phyloP scores from a whole-genome alignment of 352 stramenopile genomes.

The Phytophthora pisi region DNA sequence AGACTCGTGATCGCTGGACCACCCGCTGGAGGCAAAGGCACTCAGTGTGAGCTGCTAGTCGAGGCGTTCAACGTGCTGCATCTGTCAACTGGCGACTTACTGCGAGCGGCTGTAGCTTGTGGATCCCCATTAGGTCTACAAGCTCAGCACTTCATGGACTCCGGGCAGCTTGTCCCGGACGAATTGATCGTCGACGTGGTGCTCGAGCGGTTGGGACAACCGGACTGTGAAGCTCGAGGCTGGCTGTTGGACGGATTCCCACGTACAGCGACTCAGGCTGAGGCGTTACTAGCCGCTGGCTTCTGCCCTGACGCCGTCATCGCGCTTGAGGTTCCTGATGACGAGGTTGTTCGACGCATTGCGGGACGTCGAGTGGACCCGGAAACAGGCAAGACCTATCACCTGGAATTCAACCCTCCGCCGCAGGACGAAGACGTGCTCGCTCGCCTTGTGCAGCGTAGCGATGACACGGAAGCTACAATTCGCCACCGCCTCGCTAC shows the following conservation, averaged over 20 bases:
- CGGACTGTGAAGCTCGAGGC: slow-evolving; percentile 82
- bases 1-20: slow-evolving; percentile 90
- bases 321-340: slow-evolving; percentile 94
- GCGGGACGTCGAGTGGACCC: slow-evolving; percentile 96
- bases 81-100: slow-evolving; percentile 92
- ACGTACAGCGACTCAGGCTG: slow-evolving; percentile 86
- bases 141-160: slow-evolving; percentile 92
- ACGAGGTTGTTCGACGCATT: slow-evolving; percentile 95
- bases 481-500: slow-evolving; percentile 88
- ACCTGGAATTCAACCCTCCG: slow-evolving; percentile 97
- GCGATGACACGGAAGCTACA: slow-evolving; percentile 93
- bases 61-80: slow-evolving; percentile 91
- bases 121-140: slow-evolving; percentile 58
- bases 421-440: slow-evolving; percentile 62
- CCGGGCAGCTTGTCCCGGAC: slow-evolving; percentile 91
- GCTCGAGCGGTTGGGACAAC: slow-evolving; percentile 73
- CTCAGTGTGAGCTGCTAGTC: slow-evolving; percentile 92
- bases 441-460: slow-evolving; percentile 85
- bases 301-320: slow-evolving; percentile 92
- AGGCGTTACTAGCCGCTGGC: slow-evolving; percentile 81
- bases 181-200: slow-evolving; percentile 92
- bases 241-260: slow-evolving; percentile 96
- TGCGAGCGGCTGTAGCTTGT: slow-evolving; percentile 85
- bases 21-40: slow-evolving; percentile 94
- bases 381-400: slow-evolving; percentile 94